Evolutionary conservation across 2,329 filamentous ascomycete species (phyloP).

Genomic region (Xylaria sp.): DNA sequence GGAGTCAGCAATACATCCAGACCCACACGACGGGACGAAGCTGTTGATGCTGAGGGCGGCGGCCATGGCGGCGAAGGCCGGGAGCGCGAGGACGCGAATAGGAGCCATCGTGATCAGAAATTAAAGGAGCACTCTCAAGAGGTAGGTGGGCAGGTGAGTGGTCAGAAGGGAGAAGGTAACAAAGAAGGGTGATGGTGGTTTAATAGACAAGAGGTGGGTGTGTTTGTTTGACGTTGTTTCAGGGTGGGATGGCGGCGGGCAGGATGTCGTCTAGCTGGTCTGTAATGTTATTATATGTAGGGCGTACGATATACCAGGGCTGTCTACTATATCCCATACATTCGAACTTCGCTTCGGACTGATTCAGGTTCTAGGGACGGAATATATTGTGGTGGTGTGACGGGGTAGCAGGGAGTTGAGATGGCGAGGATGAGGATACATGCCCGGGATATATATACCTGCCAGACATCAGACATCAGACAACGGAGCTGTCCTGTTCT

Average conservation of each 20-base stretch:
- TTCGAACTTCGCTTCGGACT: background rate
- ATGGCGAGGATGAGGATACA: background rate
- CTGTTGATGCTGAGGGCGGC: slow-evolving; percentile 26
- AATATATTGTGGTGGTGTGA: background rate
- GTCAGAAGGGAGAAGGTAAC: background rate
- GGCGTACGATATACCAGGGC: background rate
- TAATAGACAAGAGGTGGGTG: background rate
- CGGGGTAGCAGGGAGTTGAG: background rate
- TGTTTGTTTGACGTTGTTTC: background rate
- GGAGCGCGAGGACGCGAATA: slow-evolving; percentile 23
- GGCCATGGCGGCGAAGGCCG: slow-evolving; percentile 24
- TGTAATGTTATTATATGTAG: background rate
- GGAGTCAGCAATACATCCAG: slow-evolving; percentile 23
- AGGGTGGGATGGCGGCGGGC: background rate
- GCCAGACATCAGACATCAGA: too few species aligned
- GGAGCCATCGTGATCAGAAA: slow-evolving; percentile 25
- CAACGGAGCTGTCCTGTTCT: too few species aligned
- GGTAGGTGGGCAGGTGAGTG: background rate
- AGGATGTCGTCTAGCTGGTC: background rate
- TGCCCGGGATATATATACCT: background rate
- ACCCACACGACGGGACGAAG: slow-evolving; percentile 27
- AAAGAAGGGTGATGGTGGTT: background rate
- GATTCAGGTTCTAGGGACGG: too few species aligned
- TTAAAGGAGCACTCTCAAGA: too few species aligned
- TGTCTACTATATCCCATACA: background rate